Base-by-base conservation (phyloP, 257 asterid genomes). In the Solanum verrucosum region DNA sequence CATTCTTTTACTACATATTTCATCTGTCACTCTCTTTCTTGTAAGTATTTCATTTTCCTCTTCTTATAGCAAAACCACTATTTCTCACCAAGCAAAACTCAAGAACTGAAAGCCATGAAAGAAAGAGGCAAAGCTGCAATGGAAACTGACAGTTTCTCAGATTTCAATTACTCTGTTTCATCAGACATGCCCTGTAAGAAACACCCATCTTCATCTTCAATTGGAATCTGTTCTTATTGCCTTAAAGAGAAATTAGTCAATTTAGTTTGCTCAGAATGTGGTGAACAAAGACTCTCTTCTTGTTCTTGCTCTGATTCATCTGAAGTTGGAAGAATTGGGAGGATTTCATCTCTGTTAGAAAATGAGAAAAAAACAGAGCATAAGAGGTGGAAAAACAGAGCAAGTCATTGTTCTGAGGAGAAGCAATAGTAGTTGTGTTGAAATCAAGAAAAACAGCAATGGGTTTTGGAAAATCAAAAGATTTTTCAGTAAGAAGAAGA, bases 251-350 rank as follows among this genome's bases (percentile, higher is more conserved):
- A 93, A 89, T 91, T 97, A n/a, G 92, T 94, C 25, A 91, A 93
- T 9, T 67, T 97, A 46, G 94, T 97, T 7, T 97, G 99, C 91
- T 92, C 98, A 0, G 99, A 97, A 33, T 97, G 99, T 84, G 99
- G 99, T 46, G 99, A 97, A 84, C 98, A 97, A 90, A 89, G 99
- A 9, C 92, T 95, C 6, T 86, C 84, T 21, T 86, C 84, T 59
- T 86, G 88, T 49, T 86, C 99, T 33, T 95, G 98, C 91, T 94
- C 99, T 13, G 99, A 94, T 74, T 89, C 92, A 21, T 93, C 97
- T 87, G 98, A 96, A 46, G 92, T 96, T 2, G 98, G 98, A 4
- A 94, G 99, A 20, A 97, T 96, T 16, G 98, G 98, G 5, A 90
- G 99, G 44, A 92, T 96, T 38, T 97, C 98, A 0, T 97, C 94